These are phyloP conservation scores for Filobasidium floriforme DNA, from an alignment of 768 basidiomycete species.

Conservation along the genomic window DNA sequence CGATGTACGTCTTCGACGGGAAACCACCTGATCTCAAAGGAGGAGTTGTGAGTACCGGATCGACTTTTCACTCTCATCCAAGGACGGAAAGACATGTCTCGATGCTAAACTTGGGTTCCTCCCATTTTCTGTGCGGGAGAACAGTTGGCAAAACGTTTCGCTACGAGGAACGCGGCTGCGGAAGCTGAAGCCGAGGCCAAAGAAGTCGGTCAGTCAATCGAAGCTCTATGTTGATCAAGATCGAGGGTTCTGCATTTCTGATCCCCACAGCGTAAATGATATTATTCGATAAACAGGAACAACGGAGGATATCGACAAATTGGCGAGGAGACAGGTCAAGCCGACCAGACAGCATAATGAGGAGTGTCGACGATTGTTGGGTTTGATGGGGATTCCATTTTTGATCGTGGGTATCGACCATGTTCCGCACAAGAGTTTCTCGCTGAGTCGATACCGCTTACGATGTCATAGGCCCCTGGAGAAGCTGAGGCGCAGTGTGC, in stretches of 20 bases:
- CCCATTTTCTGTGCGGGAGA: not conserved
- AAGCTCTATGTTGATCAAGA: not conserved
- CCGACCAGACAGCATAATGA: constrained; percentile 95
- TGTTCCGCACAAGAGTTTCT: not conserved
- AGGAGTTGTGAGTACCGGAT: constrained; percentile 68
- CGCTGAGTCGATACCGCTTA: not conserved
- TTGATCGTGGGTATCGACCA: constrained; percentile 59
- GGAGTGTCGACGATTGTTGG: constrained; percentile 77
- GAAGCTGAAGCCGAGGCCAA: constrained; percentile 94
- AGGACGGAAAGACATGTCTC: no score
- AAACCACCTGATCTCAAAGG: constrained; percentile 96
- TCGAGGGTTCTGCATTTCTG: not conserved
- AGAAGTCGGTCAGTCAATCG: constrained; percentile 61
- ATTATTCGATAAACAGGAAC: constrained; percentile 52
- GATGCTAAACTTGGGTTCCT: not conserved
- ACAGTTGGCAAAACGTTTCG: constrained; percentile 94
- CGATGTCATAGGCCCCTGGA: constrained; percentile 68
- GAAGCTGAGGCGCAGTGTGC: constrained; percentile 99
- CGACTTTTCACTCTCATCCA: no score
- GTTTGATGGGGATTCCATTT: constrained; percentile 93
- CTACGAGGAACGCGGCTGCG: constrained; percentile 80
- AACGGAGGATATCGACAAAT: constrained; percentile 81
- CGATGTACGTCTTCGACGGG: constrained; percentile 95
- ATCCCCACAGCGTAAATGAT: no score
- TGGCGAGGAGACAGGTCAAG: constrained; percentile 81